Base-by-base conservation (phyloP, 1,139 yeast species). In the Diutina scorzettiae region DNA sequence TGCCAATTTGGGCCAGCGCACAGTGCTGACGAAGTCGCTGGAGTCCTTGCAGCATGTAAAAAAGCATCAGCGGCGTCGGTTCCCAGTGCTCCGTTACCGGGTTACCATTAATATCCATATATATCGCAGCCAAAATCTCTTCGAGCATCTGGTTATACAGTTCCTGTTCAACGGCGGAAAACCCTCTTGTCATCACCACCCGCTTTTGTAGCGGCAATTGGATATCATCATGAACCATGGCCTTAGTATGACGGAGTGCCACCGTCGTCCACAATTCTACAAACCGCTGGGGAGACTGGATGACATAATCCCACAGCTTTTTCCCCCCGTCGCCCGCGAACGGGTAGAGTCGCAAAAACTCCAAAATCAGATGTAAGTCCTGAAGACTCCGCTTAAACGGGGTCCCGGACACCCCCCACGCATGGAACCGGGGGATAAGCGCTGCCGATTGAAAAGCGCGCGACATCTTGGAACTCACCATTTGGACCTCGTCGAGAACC, bases 321-420 rank as follows among this genome's bases (percentile, higher is more conserved):
- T 64, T 64, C n/a, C 71, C 67, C 3, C 63, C 49, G 16, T 58
- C 64, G 27, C 62, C 60, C 23, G 54, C 51, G 50, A 85, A 82
- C 0, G 97, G 97, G 41, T 67, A 67, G 24, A 76, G 58, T 46
- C 80, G 68, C 47, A 87, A 60, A 53, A 85, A 89, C 16, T 75
- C 69, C 31, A 87, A 56, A 6, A 86, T 68, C 39, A 34, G 39
- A 8, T 0, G 95, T 81, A 43, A 73, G 77, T 44, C 87, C 40
- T 64, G 62, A 45, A 84, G 60, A 40, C 73, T 67, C 48, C 74
- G 76, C 48, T 78, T 76, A 9, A 87, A 81, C 0, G 97, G 95
- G 0, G 98, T 91, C 5, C 98, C 98, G 0, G 95, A 83, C 0
- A 87, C 96, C 6, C 95, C 96, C 97, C 97, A 91, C 0, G 95